Conservation (phyloP, 2,329 filamentous ascomycete genomes). For the Botrytis porri region DNA sequence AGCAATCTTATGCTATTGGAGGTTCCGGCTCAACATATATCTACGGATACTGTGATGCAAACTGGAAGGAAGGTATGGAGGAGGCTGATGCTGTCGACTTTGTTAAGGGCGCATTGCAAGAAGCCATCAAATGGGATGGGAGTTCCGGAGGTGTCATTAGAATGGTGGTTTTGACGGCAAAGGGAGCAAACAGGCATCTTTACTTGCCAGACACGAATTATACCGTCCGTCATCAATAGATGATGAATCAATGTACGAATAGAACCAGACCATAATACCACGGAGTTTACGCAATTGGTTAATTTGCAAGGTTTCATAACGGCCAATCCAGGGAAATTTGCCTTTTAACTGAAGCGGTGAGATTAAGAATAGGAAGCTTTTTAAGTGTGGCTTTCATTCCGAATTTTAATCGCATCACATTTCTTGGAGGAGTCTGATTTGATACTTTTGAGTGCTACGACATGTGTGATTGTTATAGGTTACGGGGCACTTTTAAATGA, state of each 20-base stretch:
- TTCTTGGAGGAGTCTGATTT: constrained; percentile 14
- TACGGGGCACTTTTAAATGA: neutral
- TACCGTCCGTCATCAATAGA: constrained; percentile 49
- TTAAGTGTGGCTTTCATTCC: neutral
- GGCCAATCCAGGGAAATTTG: constrained; percentile 22
- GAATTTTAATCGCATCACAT: constrained; percentile 1
- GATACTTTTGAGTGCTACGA: neutral
- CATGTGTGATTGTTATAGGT: constrained; percentile 6
- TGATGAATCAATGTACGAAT: constrained; percentile 40
- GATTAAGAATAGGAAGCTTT: constrained; percentile 18
- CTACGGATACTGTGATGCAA: constrained; percentile 95
- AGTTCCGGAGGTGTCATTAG: constrained; percentile 97
- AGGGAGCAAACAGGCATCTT: constrained; percentile 87
- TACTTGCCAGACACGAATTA: constrained; percentile 95
- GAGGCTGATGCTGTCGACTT: constrained; percentile 88
- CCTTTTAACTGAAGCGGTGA: constrained; percentile 26
- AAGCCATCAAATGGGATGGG: constrained; percentile 99
- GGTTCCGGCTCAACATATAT: constrained; percentile 98
- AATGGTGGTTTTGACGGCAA: constrained; percentile 90
- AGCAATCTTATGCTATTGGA: constrained; percentile 92
- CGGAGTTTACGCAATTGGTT: constrained; percentile 24
- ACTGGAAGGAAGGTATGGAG: constrained; percentile 95
- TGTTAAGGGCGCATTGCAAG: constrained; percentile 83
- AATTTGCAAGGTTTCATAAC: constrained; percentile 22
- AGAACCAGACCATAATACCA: constrained; percentile 36